These are phyloP conservation scores for Zygoascus sp. DNA, from an alignment of 1,139 yeast species.

Conservation along the genomic window DNA sequence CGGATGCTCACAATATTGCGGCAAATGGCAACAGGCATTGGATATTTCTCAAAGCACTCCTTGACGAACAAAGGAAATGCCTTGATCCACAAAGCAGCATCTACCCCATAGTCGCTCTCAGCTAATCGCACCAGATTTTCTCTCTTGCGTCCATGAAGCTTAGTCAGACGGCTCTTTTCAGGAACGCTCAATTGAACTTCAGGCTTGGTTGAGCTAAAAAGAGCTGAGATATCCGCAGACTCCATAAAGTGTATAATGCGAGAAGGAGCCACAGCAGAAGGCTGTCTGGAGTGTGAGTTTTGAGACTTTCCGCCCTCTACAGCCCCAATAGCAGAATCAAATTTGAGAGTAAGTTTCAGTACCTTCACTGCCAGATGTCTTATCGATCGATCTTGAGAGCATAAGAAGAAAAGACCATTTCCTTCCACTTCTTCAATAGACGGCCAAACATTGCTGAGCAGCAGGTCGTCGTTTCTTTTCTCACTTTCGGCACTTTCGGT, in stretches of 20 bases:
- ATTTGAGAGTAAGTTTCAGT: conserved; percentile 69
- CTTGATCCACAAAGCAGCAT: conserved; percentile 91
- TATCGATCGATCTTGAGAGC: conserved; percentile 77
- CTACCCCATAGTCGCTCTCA: conserved; percentile 91
- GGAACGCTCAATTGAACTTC: conserved; percentile 70
- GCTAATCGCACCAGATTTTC: conserved; percentile 70
- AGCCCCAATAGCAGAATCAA: conserved; percentile 74
- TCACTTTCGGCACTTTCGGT: conserved; percentile 24
- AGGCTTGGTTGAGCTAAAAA: conserved; percentile 47
- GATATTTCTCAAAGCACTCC: conserved; percentile 74
- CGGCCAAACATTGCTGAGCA: conserved; percentile 72
- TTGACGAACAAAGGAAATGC: conserved; percentile 73
- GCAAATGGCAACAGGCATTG: conserved; percentile 90
- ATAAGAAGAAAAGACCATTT: conserved; percentile 83
- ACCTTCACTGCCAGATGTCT: conserved; percentile 73
- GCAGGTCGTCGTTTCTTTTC: conserved; percentile 60
- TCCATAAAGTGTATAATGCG: conserved; percentile 77
- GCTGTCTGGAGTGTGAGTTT: conserved; percentile 20
- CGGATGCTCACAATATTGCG: conserved; percentile 89
- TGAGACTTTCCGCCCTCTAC: conserved; percentile 32
- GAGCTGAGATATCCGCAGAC: conserved; percentile 59
- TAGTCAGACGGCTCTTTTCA: conserved; percentile 67
- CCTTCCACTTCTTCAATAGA: conserved; percentile 94
- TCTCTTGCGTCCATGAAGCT: conserved; percentile 54
- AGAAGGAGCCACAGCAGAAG: conserved; percentile 44